phyloP scores from a whole-genome alignment of 2,329 filamentous ascomycete genomes.

The Sarocladium brachiariae region DNA sequence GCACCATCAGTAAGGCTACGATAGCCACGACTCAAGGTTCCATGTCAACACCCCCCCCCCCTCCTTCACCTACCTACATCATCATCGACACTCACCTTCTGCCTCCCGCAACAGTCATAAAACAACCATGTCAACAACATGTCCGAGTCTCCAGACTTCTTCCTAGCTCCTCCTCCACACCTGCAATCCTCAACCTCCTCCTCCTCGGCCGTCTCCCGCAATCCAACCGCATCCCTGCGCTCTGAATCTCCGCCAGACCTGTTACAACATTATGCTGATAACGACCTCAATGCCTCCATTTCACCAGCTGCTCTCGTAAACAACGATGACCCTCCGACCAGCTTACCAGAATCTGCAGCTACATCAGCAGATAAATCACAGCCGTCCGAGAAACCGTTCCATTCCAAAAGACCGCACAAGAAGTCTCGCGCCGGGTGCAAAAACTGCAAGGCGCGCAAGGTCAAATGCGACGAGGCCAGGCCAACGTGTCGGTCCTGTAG shows the following conservation, averaged over 20 bases:
- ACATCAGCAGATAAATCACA: too few species aligned
- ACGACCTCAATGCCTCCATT: not conserved
- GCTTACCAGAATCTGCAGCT: too few species aligned
- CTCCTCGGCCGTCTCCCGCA: slow-evolving; percentile 1
- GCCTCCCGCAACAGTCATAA: not conserved
- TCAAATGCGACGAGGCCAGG: slow-evolving; percentile 47
- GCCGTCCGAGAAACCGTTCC: slow-evolving; percentile 20
- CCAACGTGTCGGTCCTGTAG: slow-evolving; percentile 44
- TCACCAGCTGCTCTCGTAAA: not conserved
- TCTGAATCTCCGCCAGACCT: slow-evolving; percentile 5
- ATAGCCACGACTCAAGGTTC: too few species aligned
- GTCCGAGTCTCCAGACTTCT: not conserved
- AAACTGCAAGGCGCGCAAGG: slow-evolving; percentile 49
- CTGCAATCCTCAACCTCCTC: slow-evolving; percentile 6
- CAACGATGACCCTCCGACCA: not conserved
- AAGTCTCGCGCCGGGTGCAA: slow-evolving; percentile 48
- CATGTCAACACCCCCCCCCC: too few species aligned
- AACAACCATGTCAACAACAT: not conserved
- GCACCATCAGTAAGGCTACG: too few species aligned
- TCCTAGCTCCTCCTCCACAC: not conserved
- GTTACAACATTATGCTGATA: not conserved
- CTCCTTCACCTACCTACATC: too few species aligned
- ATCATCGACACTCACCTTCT: not conserved
- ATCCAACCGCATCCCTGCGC: not conserved
- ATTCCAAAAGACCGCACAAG: slow-evolving; percentile 45